Conservation (phyloP, 2,329 filamentous ascomycete genomes). For the Talaromyces islandicus region DNA sequence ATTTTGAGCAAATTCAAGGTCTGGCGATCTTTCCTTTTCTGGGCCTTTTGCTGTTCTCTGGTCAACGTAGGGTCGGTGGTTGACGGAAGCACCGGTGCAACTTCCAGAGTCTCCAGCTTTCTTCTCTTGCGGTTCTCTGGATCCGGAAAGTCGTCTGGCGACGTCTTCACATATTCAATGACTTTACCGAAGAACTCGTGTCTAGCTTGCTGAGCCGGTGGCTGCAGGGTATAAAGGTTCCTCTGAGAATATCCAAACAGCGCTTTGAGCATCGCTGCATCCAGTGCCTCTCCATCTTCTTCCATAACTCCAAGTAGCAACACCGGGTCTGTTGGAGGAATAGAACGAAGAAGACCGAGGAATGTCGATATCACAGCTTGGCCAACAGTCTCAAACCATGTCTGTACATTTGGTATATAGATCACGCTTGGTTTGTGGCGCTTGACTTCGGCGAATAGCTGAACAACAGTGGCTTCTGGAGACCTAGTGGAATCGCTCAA, state of each 20-base stretch:
- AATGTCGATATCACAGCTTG: conserved; percentile 68
- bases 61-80: conserved; percentile 56
- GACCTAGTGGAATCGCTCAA: conserved; percentile 75
- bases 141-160: conserved; percentile 81
- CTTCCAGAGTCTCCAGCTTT: conserved; percentile 67
- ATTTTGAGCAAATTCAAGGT: conserved; percentile 84
- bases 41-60: conserved; percentile 72
- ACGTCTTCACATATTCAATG: conserved; percentile 68
- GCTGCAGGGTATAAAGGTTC: conserved; percentile 65
- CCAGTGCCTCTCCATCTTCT: conserved; percentile 55
- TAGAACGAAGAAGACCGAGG: conserved; percentile 69
- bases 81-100: conserved; percentile 67
- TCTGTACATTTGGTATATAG: conserved; percentile 83
- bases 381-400: conserved; percentile 73
- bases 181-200: conserved; percentile 73
- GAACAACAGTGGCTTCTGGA: conserved; percentile 81
- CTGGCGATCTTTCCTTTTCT: conserved; percentile 76
- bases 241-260: conserved; percentile 80
- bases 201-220: conserved; percentile 60
- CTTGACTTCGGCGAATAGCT: conserved; percentile 86
- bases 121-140: conserved; percentile 81
- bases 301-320: conserved; percentile 83
- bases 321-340: conserved; percentile 86
- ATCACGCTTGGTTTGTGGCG: conserved; percentile 94
- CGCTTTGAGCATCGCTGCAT: conserved; percentile 61